phyloP scores from a whole-genome alignment of 1,284 basidiomycete species.

The Wallemia hederae region DNA sequence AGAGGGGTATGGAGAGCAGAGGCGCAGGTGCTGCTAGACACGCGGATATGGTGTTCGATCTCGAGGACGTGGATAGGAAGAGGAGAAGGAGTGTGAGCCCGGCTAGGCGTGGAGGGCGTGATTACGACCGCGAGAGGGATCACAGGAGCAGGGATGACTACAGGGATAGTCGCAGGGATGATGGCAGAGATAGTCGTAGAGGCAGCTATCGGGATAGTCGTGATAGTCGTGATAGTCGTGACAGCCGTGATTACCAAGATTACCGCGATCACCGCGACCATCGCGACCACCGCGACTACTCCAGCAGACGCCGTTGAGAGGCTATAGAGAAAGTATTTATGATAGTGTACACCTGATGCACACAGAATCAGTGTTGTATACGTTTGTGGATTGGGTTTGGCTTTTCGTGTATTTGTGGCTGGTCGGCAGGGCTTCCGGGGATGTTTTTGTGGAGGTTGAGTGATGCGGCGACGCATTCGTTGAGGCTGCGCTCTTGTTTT shows the following conservation, averaged over 20 bases:
- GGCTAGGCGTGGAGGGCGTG: slow-evolving; percentile 1
- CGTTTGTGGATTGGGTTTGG: slow-evolving; percentile 48
- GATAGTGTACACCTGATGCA: background rate
- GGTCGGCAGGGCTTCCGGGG: slow-evolving; percentile 59
- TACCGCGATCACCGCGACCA: too few species aligned
- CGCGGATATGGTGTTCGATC: slow-evolving; percentile 9
- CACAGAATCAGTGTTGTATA: background rate
- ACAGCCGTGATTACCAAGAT: too few species aligned
- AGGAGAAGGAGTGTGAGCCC: slow-evolving; percentile 3
- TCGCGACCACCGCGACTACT: too few species aligned
- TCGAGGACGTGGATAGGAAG: slow-evolving; percentile 6
- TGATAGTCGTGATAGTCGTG: too few species aligned
- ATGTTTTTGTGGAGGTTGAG: slow-evolving; percentile 79
- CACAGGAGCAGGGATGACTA: slow-evolving; percentile 7
- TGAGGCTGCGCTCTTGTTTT: slow-evolving; percentile 62
- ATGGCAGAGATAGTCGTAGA: slow-evolving; percentile 4
- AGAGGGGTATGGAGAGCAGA: slow-evolving; percentile 10
- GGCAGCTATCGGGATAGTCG: slow-evolving; percentile 5
- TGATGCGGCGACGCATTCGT: slow-evolving; percentile 70
- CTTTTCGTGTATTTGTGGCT: slow-evolving; percentile 69
- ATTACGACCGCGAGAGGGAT: slow-evolving; percentile 5
- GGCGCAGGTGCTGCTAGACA: slow-evolving; percentile 7
- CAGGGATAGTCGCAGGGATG: slow-evolving; percentile 9
- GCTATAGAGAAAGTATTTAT: background rate
- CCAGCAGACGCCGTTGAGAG: background rate